Conservation (phyloP, 257 asterid species). For the Nicotiana tabacum region DNA sequence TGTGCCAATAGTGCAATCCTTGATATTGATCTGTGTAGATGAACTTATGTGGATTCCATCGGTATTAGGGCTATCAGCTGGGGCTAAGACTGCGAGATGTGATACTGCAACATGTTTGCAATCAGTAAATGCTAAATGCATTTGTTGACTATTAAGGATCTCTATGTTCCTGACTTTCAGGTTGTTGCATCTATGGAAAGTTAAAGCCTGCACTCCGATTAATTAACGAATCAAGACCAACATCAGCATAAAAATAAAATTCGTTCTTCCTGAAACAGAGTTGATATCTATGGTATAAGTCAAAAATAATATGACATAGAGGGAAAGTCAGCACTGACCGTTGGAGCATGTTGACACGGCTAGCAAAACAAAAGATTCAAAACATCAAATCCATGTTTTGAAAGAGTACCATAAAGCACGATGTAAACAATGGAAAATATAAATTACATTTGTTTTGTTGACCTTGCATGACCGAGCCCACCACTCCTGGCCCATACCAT, state of each 20-base stretch:
- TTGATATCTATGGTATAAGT: background rate
- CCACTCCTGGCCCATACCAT: constrained; percentile 79
- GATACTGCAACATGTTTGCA: constrained; percentile 45
- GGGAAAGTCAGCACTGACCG: constrained; percentile 30
- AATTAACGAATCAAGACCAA: background rate
- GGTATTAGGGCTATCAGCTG: constrained; percentile 78
- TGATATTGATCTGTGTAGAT: constrained; percentile 47
- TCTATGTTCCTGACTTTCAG: constrained; percentile 51
- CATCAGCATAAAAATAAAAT: background rate
- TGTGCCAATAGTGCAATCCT: constrained; percentile 44
- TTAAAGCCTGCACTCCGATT: constrained; percentile 58
- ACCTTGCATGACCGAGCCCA: constrained; percentile 93
- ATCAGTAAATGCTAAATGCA: constrained; percentile 63
- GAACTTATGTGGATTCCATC: constrained; percentile 88
- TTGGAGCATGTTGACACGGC: constrained; percentile 86
- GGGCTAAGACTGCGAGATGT: constrained; percentile 47
- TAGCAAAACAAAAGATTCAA: constrained; percentile 35
- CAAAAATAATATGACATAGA: background rate
- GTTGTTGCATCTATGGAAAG: constrained; percentile 72
- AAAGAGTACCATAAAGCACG: background rate
- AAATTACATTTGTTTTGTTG: constrained; percentile 56
- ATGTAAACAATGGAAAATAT: background rate
- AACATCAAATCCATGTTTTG: constrained; percentile 3
- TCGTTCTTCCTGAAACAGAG: background rate
- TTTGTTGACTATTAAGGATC: constrained; percentile 52